phyloP scores from a whole-genome alignment of 768 basidiomycete genomes.

The Lyophyllum semitale region DNA sequence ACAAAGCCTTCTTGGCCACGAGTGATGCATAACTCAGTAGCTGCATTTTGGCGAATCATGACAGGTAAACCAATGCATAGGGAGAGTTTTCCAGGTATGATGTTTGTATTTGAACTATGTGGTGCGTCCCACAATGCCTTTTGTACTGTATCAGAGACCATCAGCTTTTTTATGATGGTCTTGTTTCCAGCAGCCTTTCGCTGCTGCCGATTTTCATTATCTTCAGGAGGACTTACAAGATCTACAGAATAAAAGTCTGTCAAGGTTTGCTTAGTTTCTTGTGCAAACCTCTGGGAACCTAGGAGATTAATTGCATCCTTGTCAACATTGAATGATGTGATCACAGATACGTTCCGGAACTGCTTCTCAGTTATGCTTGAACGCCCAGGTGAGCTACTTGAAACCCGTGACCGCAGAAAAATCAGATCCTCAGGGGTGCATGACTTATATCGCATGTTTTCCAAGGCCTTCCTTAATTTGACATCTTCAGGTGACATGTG shows the following conservation, averaged over 20 bases:
- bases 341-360: conserved; percentile 37
- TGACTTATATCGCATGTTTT: conserved; percentile 40
- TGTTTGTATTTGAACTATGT: not conserved
- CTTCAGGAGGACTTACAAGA: too few relatives aligned
- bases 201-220: too few relatives aligned
- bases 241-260: not conserved
- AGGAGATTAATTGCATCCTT: not conserved
- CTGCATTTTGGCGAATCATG: too few relatives aligned
- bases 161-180: too few relatives aligned
- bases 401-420: conserved; percentile 29
- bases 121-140: conserved; percentile 4
- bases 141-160: not conserved
- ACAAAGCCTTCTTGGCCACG: conserved; percentile 29
- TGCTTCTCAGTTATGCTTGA: conserved; percentile 4
- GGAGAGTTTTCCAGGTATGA: conserved; percentile 19
- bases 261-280: not conserved
- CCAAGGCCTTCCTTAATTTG: conserved; percentile 27
- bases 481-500: conserved; percentile 20
- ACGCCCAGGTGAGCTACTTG: too few relatives aligned
- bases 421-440: conserved; percentile 40
- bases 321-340: conserved; percentile 15
- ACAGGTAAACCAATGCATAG: conserved; percentile 19
- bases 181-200: too few relatives aligned
- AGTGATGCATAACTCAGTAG: too few relatives aligned
- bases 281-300: not conserved